Evolutionary conservation across 257 asterid species (phyloP).

Genomic region (Leonotis leonurus): DNA sequence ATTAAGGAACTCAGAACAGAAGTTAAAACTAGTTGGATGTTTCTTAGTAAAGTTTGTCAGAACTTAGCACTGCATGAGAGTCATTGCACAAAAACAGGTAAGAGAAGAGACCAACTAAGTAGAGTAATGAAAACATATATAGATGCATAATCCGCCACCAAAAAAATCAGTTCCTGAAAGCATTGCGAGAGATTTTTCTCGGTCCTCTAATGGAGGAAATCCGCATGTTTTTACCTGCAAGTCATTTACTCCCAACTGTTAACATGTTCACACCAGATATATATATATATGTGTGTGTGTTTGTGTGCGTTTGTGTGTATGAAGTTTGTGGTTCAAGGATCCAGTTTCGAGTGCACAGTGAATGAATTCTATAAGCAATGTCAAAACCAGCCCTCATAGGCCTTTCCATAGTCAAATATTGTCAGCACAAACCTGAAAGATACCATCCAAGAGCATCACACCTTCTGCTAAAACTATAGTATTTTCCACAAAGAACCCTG

Average conservation of each 20-base stretch:
- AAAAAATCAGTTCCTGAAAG: slow-evolving; percentile 71
- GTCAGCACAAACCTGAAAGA: slow-evolving; percentile 56
- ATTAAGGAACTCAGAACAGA: no score
- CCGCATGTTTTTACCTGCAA: slow-evolving; percentile 84
- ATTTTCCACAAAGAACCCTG: slow-evolving; percentile 87
- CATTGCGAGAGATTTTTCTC: slow-evolving; percentile 52
- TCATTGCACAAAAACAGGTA: no score
- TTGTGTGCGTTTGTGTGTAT: no score
- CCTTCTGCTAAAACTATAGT: slow-evolving; percentile 95
- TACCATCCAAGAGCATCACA: slow-evolving; percentile 76
- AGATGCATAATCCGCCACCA: no score
- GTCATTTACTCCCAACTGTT: slow-evolving; percentile 13
- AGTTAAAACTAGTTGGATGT: no score
- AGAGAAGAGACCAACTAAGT: no score
- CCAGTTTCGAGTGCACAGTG: background rate
- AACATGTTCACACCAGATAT: background rate
- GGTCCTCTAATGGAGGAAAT: slow-evolving; percentile 89
- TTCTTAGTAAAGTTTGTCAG: no score
- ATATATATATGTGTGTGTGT: no score
- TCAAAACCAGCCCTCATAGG: no score
- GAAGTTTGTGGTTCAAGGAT: no score
- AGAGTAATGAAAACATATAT: no score
- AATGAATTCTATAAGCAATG: background rate
- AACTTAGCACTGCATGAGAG: no score
- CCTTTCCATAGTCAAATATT: slow-evolving; percentile 8